Evolutionary conservation across 2,329 filamentous ascomycete species (phyloP), one percentile per base, ranked within the genome.

Genomic region (Teratosphaeria viscida): DNA sequence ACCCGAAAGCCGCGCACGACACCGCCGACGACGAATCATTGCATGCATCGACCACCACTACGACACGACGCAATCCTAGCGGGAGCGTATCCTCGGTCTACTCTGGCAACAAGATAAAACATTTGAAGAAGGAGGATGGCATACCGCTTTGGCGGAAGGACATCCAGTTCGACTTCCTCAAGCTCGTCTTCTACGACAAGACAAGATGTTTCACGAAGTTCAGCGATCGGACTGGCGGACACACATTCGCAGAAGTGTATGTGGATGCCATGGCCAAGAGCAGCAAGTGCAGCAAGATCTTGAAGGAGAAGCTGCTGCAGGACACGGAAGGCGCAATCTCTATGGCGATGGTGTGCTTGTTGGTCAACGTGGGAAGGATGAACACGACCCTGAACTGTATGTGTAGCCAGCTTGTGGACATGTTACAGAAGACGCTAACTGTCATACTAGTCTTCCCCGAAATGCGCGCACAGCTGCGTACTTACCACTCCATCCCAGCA

Each of bases 231-330:
- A 86, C 87, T 69, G 85, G 88, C 69, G 88, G 84, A 65, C 75
- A 82, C 68, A 84, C 81, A 7, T 99, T 99, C 73, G 92, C 94
- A 62, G 92, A 97, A 73, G 84, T 99, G 62, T 99, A 99, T 76
- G 92, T 99, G 69, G 94, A 97, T 75, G 92, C 94, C 62, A 97
- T 99, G 92, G 91, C 94, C 2, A 85, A 91, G 74, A 99, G 94
- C 77, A 96, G 90, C 81, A 99, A 99, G 80, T 97, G 92, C 32
- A 97, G 94, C 81, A 97, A 97, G 77, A 94, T 99, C 56, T 81
- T 99, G 64, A 90, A 95, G 74, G 94, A 99, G 75, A 97, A 99
- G 79, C 81, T 99, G 64, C 82, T 96, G 69, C 94, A 87, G 66
- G 94, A 99, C 73, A 86, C 90, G 69, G 87, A 90, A 64, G 92